These are phyloP conservation scores for Phytophthora colocasiae DNA, from an alignment of 352 stramenopile genomes.

Conservation along the genomic window DNA sequence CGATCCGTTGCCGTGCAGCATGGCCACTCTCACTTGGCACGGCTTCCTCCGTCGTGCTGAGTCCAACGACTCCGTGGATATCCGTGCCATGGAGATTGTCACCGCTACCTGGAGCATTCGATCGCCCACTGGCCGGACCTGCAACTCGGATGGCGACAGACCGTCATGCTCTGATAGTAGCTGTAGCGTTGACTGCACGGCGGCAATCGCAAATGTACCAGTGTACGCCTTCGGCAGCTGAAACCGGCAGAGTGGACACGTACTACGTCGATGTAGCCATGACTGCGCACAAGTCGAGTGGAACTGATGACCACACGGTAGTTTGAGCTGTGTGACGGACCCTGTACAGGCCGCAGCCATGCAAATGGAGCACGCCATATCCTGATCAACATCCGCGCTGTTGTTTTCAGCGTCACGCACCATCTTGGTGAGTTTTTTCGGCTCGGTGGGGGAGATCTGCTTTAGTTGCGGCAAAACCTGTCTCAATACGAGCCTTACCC, in stretches of 20 bases:
- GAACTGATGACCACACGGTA: conserved; percentile 94
- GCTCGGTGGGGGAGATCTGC: conserved; percentile 26
- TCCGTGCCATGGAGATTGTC: conserved; percentile 64
- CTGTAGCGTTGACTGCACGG: conserved; percentile 65
- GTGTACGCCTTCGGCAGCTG: conserved; percentile 82
- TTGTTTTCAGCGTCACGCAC: conserved; percentile 26
- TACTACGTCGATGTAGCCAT: conserved; percentile 91
- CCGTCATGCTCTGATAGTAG: conserved; percentile 52
- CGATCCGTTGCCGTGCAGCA: conserved; percentile 58
- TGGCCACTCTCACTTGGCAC: conserved; percentile 68
- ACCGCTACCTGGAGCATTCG: conserved; percentile 57
- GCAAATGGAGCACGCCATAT: conserved; percentile 87
- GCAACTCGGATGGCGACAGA: conserved; percentile 45
- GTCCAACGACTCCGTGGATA: conserved; percentile 39
- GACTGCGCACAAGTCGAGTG: conserved; percentile 91
- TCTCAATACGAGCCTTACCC: conserved; percentile 25
- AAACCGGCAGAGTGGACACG: conserved; percentile 94
- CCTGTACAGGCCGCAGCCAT: conserved; percentile 37
- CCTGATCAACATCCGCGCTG: conserved; percentile 13
- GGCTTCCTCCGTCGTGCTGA: conserved; percentile 35
- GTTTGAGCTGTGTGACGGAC: conserved; percentile 44
- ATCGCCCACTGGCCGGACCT: conserved; percentile 37
- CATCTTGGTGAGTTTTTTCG: conserved; percentile 33
- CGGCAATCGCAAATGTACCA: conserved; percentile 67
- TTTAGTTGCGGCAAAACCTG: conserved; percentile 29